phyloP scores from a whole-genome alignment of 1,284 basidiomycete genomes.

The Mycocalia duriaeana region DNA sequence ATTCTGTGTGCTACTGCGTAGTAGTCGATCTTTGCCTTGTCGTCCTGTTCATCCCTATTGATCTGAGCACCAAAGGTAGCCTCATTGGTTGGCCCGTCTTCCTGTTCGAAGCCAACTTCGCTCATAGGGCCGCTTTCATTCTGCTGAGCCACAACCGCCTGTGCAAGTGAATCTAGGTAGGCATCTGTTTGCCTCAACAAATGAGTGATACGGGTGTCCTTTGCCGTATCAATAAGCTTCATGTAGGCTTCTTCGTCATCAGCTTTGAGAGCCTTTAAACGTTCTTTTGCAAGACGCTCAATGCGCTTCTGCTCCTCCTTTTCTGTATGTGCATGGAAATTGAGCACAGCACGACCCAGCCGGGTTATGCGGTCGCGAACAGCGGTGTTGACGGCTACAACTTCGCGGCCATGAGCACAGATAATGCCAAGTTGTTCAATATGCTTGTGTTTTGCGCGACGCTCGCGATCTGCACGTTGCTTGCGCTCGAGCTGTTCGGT shows the following conservation, averaged over 20 bases:
- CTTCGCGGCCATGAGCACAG: constrained; percentile 78
- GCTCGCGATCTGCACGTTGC: constrained; percentile 90
- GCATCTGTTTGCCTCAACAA: constrained; percentile 90
- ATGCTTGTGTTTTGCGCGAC: constrained; percentile 93
- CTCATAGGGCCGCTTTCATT: constrained; percentile 61
- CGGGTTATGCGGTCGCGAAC: constrained; percentile 78
- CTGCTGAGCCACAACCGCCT: constrained; percentile 93
- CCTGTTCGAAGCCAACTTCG: constrained; percentile 40
- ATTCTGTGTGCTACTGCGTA: constrained; percentile 95
- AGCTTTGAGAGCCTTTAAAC: constrained; percentile 95
- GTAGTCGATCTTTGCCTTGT: constrained; percentile 87
- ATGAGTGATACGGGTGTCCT: constrained; percentile 98
- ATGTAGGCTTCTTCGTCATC: constrained; percentile 99
- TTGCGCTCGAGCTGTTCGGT: constrained; percentile 90
- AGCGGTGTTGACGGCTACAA: constrained; percentile 58
- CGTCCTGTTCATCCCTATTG: constrained; percentile 50
- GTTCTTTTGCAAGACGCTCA: constrained; percentile 94
- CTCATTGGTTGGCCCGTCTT: constrained; percentile 79
- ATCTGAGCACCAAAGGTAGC: constrained; percentile 86
- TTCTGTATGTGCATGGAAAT: constrained; percentile 87
- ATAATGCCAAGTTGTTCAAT: constrained; percentile 91
- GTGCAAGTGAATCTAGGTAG: constrained; percentile 92
- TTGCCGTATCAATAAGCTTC: constrained; percentile 98
- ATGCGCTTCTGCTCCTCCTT: constrained; percentile 99
- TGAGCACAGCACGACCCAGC: constrained; percentile 82